Evolutionary conservation across 2,329 filamentous ascomycete genomes (phyloP).

Genomic region (Botrytis paeoniae): DNA sequence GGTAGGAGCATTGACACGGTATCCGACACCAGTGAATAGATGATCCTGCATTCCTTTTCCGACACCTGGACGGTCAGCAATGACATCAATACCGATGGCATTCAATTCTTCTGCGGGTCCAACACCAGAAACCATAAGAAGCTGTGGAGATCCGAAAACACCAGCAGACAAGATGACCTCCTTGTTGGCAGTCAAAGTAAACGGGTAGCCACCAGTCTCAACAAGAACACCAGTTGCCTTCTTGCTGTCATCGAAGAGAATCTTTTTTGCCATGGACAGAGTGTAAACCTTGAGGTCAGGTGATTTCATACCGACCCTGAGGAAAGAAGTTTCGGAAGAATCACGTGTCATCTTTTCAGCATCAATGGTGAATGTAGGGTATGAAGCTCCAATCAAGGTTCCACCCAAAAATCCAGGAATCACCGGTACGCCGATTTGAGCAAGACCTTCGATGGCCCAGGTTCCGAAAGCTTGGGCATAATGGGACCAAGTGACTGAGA

Average conservation of each 20-base stretch:
- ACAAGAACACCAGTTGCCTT: slow-evolving; percentile 44
- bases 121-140: slow-evolving; percentile 47
- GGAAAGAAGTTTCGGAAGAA: slow-evolving; percentile 41
- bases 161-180: slow-evolving; percentile 45
- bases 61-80: slow-evolving; percentile 48
- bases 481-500: slow-evolving; percentile 43
- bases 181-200: slow-evolving; percentile 20
- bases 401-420: slow-evolving; percentile 43
- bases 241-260: slow-evolving; percentile 43
- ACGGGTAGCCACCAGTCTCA: slow-evolving; percentile 19
- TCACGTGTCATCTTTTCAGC: slow-evolving; percentile 34
- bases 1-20: slow-evolving; percentile 19
- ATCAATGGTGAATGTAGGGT: slow-evolving; percentile 36
- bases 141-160: slow-evolving; percentile 49
- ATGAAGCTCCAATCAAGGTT: slow-evolving; percentile 41
- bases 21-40: slow-evolving; percentile 20
- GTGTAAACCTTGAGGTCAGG: slow-evolving; percentile 41
- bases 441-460: slow-evolving; percentile 36
- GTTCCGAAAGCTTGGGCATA: slow-evolving; percentile 40
- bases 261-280: slow-evolving; percentile 43
- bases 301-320: slow-evolving; percentile 23
- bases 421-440: slow-evolving; percentile 38
- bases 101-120: slow-evolving; percentile 44
- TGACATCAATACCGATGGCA: slow-evolving; percentile 44
- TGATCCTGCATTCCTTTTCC: slow-evolving; percentile 49